Base-by-base conservation (phyloP, 139 green algal genomes). In the Tetratostichococcus sp. region DNA sequence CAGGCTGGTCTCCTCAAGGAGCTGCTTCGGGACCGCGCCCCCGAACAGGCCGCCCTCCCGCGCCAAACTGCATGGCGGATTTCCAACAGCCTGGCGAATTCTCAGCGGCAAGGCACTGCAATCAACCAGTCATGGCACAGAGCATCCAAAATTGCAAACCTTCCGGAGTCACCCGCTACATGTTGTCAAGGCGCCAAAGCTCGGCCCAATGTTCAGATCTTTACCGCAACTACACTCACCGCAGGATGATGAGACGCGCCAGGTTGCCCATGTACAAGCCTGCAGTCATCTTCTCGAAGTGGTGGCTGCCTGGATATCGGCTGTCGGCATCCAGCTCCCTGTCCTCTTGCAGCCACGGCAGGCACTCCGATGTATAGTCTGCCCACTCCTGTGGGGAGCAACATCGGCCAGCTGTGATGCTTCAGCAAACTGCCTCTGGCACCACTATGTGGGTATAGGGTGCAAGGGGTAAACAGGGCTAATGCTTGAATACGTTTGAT, bases 181-280 rank as follows among this genome's bases (percentile, higher is more conserved):
- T n/a, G n/a, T n/a, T n/a, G n/a, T n/a, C n/a, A n/a, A n/a, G n/a
- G n/a, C n/a, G n/a, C n/a, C n/a, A n/a, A n/a, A n/a, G n/a, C n/a
- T n/a, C n/a, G n/a, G n/a, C n/a, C n/a, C n/a, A n/a, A n/a, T n/a
- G n/a, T n/a, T n/a, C n/a, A n/a, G n/a, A n/a, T n/a, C n/a, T n/a
- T n/a, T n/a, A n/a, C n/a, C n/a, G n/a, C n/a, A n/a, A n/a, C n/a
- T n/a, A 14, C 4, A 19, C 30, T 2, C 50, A 83, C 42, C 77
- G 79, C 1, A 93, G 75, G 75, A 97, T 75, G 26, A 95, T 79
- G 71, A 87, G 84, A 22, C 93, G 83, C 16, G 88, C 90, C 16
- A 94, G 78, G 70, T 98, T 93, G 0, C 94, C 94, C 57, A 97
- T 80, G 80, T 93, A 97, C 84, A 97, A 87, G 8, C 94, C 94